Evolutionary conservation across 306 rosid species (phyloP).

Genomic region (Sophora flavescens): DNA sequence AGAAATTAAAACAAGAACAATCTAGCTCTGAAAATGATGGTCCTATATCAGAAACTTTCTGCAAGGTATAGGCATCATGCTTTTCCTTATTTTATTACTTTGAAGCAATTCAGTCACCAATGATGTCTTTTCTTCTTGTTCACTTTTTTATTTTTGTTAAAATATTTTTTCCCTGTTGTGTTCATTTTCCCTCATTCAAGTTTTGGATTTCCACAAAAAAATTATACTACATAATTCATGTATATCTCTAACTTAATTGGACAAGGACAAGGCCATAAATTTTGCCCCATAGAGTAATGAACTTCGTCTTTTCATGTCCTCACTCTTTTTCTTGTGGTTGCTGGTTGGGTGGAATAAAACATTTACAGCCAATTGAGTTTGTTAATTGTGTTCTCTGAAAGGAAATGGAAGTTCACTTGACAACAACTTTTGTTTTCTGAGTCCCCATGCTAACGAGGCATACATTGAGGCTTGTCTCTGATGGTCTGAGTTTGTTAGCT

Average conservation of each 20-base stretch:
- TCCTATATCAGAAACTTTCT: conserved; percentile 61
- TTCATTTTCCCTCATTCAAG: background rate
- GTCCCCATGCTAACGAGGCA: background rate
- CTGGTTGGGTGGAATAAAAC: background rate
- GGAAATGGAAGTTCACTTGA: background rate
- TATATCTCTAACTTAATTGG: background rate
- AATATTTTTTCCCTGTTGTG: background rate
- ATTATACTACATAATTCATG: background rate
- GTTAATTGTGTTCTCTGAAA: background rate
- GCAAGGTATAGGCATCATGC: conserved; percentile 53
- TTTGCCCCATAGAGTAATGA: background rate
- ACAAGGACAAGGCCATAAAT: background rate
- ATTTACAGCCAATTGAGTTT: background rate
- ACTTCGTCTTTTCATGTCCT: background rate
- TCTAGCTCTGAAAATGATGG: conserved; percentile 70
- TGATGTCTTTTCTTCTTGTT: background rate
- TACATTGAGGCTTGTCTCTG: background rate
- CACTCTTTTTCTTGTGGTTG: background rate
- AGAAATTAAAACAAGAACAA: conserved; percentile 69
- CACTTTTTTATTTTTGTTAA: background rate
- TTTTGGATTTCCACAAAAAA: background rate
- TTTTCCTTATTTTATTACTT: background rate
- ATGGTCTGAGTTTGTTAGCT: background rate
- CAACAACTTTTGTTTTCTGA: background rate
- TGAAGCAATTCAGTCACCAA: background rate